A percentile compares a stretch with the other conserved stretches of the same genome.
phyloP scores from a whole-genome alignment of 2,329 filamentous ascomycete genomes.

The Cladobotryum mycophilum region DNA sequence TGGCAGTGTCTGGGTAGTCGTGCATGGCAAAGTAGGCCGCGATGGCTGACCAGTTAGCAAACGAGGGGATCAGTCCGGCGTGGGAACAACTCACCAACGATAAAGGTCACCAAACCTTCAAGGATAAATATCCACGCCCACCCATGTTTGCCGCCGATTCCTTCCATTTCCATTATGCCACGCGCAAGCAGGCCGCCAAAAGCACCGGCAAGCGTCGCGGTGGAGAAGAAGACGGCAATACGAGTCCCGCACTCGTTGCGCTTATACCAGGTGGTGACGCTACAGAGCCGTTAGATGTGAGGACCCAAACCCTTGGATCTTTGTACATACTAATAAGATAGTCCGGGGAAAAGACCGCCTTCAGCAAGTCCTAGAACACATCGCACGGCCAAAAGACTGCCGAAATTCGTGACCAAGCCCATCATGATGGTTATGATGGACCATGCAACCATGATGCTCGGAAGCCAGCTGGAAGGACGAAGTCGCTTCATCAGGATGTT shows the following conservation, averaged over 20 bases:
- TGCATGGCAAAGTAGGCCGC: constrained; percentile 6
- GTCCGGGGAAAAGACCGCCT: constrained; percentile 56
- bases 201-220: constrained; percentile 53
- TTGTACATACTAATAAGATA: constrained; percentile 36
- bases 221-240: constrained; percentile 54
- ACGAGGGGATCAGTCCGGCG: constrained; percentile 15
- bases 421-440: constrained; percentile 38
- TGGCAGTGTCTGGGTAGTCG: too few species aligned
- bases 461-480: constrained; percentile 46
- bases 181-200: constrained; percentile 57
- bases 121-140: constrained; percentile 82
- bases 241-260: constrained; percentile 55
- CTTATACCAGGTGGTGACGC: constrained; percentile 52
- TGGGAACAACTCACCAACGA: constrained; percentile 27
- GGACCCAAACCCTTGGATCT: too few species aligned
- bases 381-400: constrained; percentile 42
- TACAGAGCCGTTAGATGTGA: too few species aligned
- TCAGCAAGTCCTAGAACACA: constrained; percentile 44
- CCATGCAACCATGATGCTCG: constrained; percentile 50
- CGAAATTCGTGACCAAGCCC: constrained; percentile 45
- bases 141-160: constrained; percentile 49
- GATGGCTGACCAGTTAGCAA: constrained; percentile 29
- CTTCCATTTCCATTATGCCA: constrained; percentile 43
- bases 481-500: constrained; percentile 51
- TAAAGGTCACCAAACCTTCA: constrained; percentile 47